A percentile compares a stretch with the other conserved stretches of the same genome.
Conservation (phyloP, 2,329 filamentous ascomycete genomes). For the Mollisiaceae sp. region DNA sequence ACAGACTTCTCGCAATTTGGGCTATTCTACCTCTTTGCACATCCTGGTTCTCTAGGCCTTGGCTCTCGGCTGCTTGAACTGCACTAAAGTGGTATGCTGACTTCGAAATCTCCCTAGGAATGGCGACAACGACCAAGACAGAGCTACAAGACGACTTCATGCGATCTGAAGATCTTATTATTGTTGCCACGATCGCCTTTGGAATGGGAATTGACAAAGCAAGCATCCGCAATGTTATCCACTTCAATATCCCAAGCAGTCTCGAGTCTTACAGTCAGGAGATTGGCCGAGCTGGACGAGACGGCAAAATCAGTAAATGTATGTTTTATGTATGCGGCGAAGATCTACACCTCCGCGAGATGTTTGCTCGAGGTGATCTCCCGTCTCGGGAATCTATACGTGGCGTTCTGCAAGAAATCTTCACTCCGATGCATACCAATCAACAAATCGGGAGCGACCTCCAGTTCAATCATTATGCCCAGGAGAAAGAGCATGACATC, state of each 20-base stretch:
- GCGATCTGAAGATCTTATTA: slow-evolving; percentile 50
- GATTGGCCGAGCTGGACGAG: slow-evolving; percentile 59
- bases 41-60: background rate
- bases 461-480: slow-evolving; percentile 51
- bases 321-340: slow-evolving; percentile 62
- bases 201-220: slow-evolving; percentile 65
- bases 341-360: slow-evolving; percentile 63
- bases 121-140: slow-evolving; percentile 52
- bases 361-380: slow-evolving; percentile 64
- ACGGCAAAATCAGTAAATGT: slow-evolving; percentile 59
- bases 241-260: slow-evolving; percentile 56
- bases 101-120: slow-evolving; percentile 22
- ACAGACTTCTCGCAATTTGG: no score
- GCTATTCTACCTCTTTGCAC: background rate
- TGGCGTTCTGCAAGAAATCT: slow-evolving; percentile 56
- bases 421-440: slow-evolving; percentile 44
- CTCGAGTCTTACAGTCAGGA: slow-evolving; percentile 64
- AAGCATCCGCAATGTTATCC: slow-evolving; percentile 59
- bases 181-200: slow-evolving; percentile 62
- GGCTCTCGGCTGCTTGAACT: background rate
- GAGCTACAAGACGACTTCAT: slow-evolving; percentile 58
- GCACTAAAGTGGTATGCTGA: no score
- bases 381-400: slow-evolving; percentile 57
- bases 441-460: slow-evolving; percentile 50
- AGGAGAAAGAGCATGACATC: slow-evolving; percentile 59